Conservation (phyloP, 2,329 filamentous ascomycete species). For the Aspergillus versicolor region DNA sequence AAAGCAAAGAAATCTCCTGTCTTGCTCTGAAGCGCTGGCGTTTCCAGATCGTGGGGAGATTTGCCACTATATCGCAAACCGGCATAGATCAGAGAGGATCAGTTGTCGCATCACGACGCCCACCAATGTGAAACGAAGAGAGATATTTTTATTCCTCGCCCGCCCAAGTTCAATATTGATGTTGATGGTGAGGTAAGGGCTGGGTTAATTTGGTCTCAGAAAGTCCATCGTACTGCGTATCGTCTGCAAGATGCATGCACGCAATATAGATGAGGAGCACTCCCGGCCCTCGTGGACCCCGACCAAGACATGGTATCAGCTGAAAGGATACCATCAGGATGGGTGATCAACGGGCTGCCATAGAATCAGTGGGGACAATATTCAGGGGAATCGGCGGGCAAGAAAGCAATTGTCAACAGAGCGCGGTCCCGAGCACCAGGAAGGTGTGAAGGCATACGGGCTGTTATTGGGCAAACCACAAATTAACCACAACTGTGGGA, state of each 20-base stretch:
- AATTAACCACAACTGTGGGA: neutral
- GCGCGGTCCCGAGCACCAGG: neutral
- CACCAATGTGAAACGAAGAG: conserved; percentile 15
- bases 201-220: no score
- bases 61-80: conserved; percentile 21
- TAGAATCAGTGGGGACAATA: conserved; percentile 1
- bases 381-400: conserved; percentile 2
- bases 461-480: neutral
- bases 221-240: no score
- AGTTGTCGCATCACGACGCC: conserved; percentile 12
- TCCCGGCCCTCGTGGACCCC: no score
- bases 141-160: conserved; percentile 4
- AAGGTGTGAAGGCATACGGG: neutral
- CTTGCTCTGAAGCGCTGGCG: conserved; percentile 12
- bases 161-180: neutral
- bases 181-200: no score
- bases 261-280: no score
- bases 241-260: no score
- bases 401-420: conserved; percentile 9
- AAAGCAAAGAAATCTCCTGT: conserved; percentile 9
- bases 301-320: no score
- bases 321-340: neutral
- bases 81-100: conserved; percentile 16
- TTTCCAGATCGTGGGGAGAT: conserved; percentile 30
- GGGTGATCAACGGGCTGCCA: neutral